A percentile compares a stretch with the other conserved stretches of the same genome.
Conservation (phyloP, 2,329 filamentous ascomycete genomes). For the Orbilia javanica region DNA sequence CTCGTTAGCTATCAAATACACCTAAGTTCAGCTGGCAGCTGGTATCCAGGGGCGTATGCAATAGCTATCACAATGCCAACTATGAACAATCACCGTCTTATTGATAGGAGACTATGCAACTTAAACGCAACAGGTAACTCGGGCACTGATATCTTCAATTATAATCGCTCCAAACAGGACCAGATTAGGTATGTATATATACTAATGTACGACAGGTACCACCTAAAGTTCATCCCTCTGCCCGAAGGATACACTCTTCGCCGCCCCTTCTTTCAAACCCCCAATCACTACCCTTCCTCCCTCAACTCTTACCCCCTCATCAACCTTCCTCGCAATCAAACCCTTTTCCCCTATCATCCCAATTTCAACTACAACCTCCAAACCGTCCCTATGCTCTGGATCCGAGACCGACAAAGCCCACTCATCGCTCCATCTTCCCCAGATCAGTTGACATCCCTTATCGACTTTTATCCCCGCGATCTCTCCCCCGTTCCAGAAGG, state of each 20-base stretch:
- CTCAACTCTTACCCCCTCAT: slow-evolving; percentile 18
- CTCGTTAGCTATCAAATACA: too few relatives aligned
- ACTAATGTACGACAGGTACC: neutral
- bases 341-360: neutral
- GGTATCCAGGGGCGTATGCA: too few relatives aligned
- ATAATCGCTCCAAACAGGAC: too few relatives aligned
- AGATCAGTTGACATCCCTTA: slow-evolving; percentile 31
- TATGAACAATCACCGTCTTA: too few relatives aligned
- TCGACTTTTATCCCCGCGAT: slow-evolving; percentile 32
- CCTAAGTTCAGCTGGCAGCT: too few relatives aligned
- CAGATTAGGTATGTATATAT: neutral
- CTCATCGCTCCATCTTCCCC: slow-evolving; percentile 21
- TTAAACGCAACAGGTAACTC: too few relatives aligned
- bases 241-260: slow-evolving; percentile 40
- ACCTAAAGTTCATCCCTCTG: neutral
- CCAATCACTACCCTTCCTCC: slow-evolving; percentile 8
- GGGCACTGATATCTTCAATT: too few relatives aligned
- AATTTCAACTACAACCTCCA: neutral
- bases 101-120: too few relatives aligned
- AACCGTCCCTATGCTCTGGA: slow-evolving; percentile 12
- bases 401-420: slow-evolving; percentile 44
- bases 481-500: slow-evolving; percentile 45
- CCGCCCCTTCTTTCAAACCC: slow-evolving; percentile 16
- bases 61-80: too few relatives aligned
- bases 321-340: neutral